A percentile compares a stretch with the other conserved stretches of the same genome.
Evolutionary conservation across 1,284 basidiomycete genomes (phyloP).

Genomic region (Sanghuangporus baumii): DNA sequence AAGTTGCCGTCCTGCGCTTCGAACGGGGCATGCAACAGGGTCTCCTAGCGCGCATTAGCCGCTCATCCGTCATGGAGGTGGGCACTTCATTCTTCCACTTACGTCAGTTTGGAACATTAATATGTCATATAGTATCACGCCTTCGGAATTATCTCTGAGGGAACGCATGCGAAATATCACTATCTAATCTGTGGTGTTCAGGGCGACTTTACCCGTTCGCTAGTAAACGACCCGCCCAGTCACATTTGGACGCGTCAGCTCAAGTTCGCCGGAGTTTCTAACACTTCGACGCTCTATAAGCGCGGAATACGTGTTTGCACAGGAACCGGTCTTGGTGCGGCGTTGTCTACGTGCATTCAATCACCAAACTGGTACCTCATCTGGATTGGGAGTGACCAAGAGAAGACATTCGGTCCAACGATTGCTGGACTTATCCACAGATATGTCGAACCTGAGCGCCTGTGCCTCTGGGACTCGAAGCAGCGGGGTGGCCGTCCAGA

Average conservation of each 20-base stretch:
- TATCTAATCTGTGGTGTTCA: slow-evolving; percentile 69
- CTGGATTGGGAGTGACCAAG: slow-evolving; percentile 47
- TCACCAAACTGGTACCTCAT: slow-evolving; percentile 62
- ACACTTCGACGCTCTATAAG: slow-evolving; percentile 39
- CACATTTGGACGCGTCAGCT: slow-evolving; percentile 64
- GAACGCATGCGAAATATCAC: slow-evolving; percentile 53
- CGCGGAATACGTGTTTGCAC: slow-evolving; percentile 41
- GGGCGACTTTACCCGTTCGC: slow-evolving; percentile 60
- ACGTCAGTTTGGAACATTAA: background rate
- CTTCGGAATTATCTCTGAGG: slow-evolving; percentile 66
- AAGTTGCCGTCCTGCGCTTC: slow-evolving; percentile 60
- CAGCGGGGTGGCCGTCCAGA: slow-evolving; percentile 42
- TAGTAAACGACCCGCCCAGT: slow-evolving; percentile 56
- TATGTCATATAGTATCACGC: slow-evolving; percentile 44
- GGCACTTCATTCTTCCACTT: slow-evolving; percentile 3
- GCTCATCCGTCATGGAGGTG: slow-evolving; percentile 53
- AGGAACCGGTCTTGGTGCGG: slow-evolving; percentile 40
- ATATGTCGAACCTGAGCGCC: slow-evolving; percentile 48
- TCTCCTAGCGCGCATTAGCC: slow-evolving; percentile 58
- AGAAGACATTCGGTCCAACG: slow-evolving; percentile 39
- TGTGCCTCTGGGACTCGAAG: slow-evolving; percentile 60
- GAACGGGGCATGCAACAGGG: slow-evolving; percentile 71
- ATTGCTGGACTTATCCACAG: slow-evolving; percentile 43
- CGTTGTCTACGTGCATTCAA: slow-evolving; percentile 42
- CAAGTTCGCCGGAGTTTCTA: slow-evolving; percentile 45